Percentiles rank a stretch among this genome's conserved stretches.
Conservation (phyloP, 129 eudicot genomes). For the Flaveria bidentis region DNA sequence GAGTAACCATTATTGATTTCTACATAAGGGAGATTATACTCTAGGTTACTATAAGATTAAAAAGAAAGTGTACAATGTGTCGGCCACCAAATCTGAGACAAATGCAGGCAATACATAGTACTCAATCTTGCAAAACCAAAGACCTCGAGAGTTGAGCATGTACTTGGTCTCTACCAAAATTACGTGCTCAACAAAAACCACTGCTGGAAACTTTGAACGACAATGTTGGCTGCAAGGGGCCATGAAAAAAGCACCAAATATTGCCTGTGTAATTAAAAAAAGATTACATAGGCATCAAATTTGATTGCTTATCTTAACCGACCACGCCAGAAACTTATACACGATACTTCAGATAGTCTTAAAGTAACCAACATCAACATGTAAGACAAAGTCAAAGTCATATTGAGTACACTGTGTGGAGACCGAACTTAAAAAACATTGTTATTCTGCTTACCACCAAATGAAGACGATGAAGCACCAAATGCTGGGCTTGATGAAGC, state of each 20-base stretch:
- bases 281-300: neutral
- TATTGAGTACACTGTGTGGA: neutral
- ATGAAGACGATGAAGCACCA: slow-evolving; percentile 63
- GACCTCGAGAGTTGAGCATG: neutral
- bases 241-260: neutral
- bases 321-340: slow-evolving; percentile 2
- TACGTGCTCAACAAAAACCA: slow-evolving; percentile 3
- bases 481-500: slow-evolving; percentile 70
- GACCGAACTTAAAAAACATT: neutral
- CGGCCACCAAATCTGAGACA: neutral
- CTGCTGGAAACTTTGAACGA: neutral
- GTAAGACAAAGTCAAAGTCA: slow-evolving; percentile 2
- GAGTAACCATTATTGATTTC: slow-evolving; percentile 1
- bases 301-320: slow-evolving; percentile 2
- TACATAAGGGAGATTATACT: slow-evolving; percentile 2
- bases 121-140: slow-evolving; percentile 11
- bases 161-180: neutral
- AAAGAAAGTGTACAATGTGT: neutral
- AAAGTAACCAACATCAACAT: slow-evolving; percentile 5
- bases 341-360: slow-evolving; percentile 4
- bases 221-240: neutral
- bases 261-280: neutral
- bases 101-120: neutral
- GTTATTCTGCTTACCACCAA: slow-evolving; percentile 55
- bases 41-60: neutral